Percentiles rank a stretch among this genome's conserved stretches.
Conservation (phyloP, 2,329 filamentous ascomycete genomes). For the Trichoderma lentiforme region DNA sequence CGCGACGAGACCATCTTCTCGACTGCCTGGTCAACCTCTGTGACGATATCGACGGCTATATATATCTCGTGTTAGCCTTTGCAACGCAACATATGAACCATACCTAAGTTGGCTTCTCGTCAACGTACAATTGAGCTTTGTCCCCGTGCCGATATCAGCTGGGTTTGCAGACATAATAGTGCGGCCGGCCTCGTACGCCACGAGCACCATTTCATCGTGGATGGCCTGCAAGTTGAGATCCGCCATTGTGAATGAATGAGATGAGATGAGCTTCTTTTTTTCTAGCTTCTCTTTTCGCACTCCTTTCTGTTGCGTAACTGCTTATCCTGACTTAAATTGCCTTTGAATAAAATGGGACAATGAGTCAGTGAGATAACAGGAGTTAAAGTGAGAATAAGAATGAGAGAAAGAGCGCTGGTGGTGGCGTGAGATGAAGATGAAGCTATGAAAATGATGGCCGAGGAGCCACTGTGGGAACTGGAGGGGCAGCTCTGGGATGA, state of each 20-base stretch:
- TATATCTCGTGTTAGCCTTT: slow-evolving; percentile 4
- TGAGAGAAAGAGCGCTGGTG: neutral
- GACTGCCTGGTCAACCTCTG: slow-evolving; percentile 64
- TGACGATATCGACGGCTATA: slow-evolving; percentile 64
- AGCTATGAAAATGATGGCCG: neutral
- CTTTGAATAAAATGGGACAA: neutral
- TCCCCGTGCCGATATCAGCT: slow-evolving; percentile 53
- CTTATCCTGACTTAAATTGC: neutral
- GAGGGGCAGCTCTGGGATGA: slow-evolving; percentile 14
- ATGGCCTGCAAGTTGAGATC: slow-evolving; percentile 58
- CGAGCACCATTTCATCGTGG: slow-evolving; percentile 56
- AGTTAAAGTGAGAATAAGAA: neutral
- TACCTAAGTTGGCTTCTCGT: neutral
- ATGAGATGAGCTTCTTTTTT: neutral
- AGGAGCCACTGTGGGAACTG: slow-evolving; percentile 11
- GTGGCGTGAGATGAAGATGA: neutral
- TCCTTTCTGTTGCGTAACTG: too few species aligned
- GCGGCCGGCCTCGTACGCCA: slow-evolving; percentile 61
- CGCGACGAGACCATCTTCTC: slow-evolving; percentile 58
- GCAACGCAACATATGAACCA: neutral
- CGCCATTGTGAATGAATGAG: slow-evolving; percentile 40
- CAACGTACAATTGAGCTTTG: slow-evolving; percentile 62
- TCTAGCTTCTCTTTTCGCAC: neutral
- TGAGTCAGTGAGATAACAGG: neutral
- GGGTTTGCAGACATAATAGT: slow-evolving; percentile 63